These are phyloP conservation scores for Nicotiana tomentosiformis DNA, from an alignment of 257 asterid species.

Conservation along the genomic window DNA sequence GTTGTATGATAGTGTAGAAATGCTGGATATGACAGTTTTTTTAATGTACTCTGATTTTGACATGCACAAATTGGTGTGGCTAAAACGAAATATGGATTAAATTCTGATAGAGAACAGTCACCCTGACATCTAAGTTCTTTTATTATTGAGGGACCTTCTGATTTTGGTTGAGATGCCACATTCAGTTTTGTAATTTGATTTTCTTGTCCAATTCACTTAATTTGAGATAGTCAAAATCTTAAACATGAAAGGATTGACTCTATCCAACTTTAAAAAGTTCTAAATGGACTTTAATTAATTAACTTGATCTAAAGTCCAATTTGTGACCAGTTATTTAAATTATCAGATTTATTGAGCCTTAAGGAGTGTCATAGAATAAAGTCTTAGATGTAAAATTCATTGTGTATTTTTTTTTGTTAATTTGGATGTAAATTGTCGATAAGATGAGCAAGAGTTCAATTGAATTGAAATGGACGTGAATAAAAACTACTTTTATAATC, in stretches of 20 bases:
- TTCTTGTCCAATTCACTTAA: neutral
- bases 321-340: neutral
- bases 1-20: neutral
- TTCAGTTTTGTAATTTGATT: neutral
- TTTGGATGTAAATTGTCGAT: too few relatives aligned
- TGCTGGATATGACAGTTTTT: neutral
- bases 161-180: neutral
- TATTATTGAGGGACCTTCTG: neutral
- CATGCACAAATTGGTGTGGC: neutral
- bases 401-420: too few relatives aligned
- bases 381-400: neutral
- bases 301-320: neutral
- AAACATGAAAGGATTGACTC: too few relatives aligned
- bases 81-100: neutral
- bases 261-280: neutral
- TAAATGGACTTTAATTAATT: neutral
- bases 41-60: neutral
- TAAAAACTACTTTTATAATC: too few relatives aligned
- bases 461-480: too few relatives aligned
- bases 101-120: neutral
- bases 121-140: neutral
- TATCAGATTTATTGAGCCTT: neutral
- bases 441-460: too few relatives aligned
- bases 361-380: neutral
- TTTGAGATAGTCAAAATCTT: too few relatives aligned